These are phyloP conservation scores for Elsinoe batatas DNA, from an alignment of 2,329 filamentous ascomycete species.

Conservation along the genomic window DNA sequence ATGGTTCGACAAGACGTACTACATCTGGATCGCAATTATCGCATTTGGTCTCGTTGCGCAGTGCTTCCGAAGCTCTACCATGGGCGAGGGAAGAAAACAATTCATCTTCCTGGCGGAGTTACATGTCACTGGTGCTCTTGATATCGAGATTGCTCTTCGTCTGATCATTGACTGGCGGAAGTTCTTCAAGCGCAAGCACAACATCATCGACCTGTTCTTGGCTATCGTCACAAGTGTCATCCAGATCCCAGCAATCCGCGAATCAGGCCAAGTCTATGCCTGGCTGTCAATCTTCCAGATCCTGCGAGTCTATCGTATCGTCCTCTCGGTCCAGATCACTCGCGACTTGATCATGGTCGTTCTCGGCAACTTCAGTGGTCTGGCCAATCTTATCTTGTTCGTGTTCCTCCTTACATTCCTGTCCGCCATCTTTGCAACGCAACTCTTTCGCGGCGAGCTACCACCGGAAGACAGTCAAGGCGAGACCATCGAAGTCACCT, in stretches of 20 bases:
- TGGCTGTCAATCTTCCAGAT: conserved; percentile 94
- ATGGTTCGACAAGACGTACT: conserved; percentile 62
- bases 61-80: conserved; percentile 63
- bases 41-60: conserved; percentile 70
- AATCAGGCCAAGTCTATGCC: conserved; percentile 62
- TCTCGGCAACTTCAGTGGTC: conserved; percentile 81
- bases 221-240: conserved; percentile 77
- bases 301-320: conserved; percentile 79
- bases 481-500: conserved; percentile 59
- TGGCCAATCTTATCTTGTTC: conserved; percentile 89
- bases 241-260: conserved; percentile 68
- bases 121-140: conserved; percentile 64
- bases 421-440: conserved; percentile 82
- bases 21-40: conserved; percentile 75
- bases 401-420: conserved; percentile 93
- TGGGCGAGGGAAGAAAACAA: conserved; percentile 49
- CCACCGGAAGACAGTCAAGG: conserved; percentile 51
- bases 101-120: conserved; percentile 68
- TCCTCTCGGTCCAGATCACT: conserved; percentile 80
- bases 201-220: conserved; percentile 70
- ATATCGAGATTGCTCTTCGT: conserved; percentile 73
- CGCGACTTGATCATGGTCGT: conserved; percentile 77
- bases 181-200: conserved; percentile 65
- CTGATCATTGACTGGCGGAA: conserved; percentile 68
- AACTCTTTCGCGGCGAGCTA: conserved; percentile 84